Conservation (phyloP, 2,329 filamentous ascomycete species). For the Botrytis tulipae region DNA sequence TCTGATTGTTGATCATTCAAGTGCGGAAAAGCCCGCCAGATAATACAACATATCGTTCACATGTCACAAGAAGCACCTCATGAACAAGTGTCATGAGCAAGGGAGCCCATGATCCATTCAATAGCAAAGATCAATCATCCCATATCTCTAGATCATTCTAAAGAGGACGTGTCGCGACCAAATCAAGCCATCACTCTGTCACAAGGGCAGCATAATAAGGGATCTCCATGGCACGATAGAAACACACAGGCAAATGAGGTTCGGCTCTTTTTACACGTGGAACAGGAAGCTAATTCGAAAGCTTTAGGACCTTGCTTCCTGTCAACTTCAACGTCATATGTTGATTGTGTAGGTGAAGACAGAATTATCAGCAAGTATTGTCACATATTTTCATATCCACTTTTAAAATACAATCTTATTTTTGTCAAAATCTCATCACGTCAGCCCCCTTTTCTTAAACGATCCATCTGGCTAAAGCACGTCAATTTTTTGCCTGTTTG, state of each 20-base stretch:
- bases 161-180: background rate
- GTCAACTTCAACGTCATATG: background rate
- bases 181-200: background rate
- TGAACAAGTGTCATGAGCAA: background rate
- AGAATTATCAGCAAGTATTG: too few species aligned
- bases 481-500: background rate
- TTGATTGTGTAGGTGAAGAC: background rate
- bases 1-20: background rate
- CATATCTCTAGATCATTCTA: background rate
- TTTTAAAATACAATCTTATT: background rate
- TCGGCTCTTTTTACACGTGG: background rate
- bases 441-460: background rate
- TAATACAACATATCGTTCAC: background rate
- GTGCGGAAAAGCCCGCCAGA: background rate
- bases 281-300: too few species aligned
- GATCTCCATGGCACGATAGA: too few species aligned
- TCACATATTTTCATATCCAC: background rate
- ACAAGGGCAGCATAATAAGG: background rate
- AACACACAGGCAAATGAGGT: background rate
- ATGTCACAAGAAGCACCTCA: too few species aligned
- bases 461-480: background rate
- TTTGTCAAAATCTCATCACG: background rate
- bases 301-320: background rate
- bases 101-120: too few species aligned
- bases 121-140: background rate